A percentile compares a stretch with the other conserved stretches of the same genome.
Conservation (phyloP, 495 filamentous ascomycete species). For the Xylaria flabelliformis region DNA sequence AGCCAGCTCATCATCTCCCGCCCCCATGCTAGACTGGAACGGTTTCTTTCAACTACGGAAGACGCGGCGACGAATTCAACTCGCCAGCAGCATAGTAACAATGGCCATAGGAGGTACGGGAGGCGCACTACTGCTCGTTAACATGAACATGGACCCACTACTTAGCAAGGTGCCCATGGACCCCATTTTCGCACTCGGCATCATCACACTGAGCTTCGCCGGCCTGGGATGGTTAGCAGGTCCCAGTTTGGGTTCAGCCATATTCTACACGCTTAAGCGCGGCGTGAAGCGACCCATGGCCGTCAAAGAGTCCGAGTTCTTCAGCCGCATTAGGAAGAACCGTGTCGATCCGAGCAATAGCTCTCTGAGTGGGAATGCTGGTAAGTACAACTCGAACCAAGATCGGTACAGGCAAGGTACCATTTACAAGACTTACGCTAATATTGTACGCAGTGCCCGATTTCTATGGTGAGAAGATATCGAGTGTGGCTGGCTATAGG, state of each 20-base stretch:
- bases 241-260: constrained; percentile 74
- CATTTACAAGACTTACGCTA: constrained; percentile 8
- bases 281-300: constrained; percentile 70
- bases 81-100: constrained; percentile 72
- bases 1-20: constrained; percentile 21
- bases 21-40: constrained; percentile 78
- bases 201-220: constrained; percentile 73
- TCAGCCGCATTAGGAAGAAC: constrained; percentile 82
- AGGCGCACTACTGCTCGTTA: constrained; percentile 68
- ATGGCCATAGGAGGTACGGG: constrained; percentile 61
- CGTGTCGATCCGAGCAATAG: constrained; percentile 79
- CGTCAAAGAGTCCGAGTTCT: constrained; percentile 90
- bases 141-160: constrained; percentile 70
- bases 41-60: constrained; percentile 90
- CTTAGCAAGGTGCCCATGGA: constrained; percentile 76
- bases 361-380: constrained; percentile 61
- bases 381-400: constrained; percentile 47
- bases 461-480: constrained; percentile 94
- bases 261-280: constrained; percentile 76
- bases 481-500: constrained; percentile 85
- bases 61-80: constrained; percentile 80
- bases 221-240: constrained; percentile 86
- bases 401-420: background rate
- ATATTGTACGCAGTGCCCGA: constrained; percentile 55
- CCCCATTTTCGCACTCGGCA: constrained; percentile 80